These are phyloP conservation scores for Exophiala dermatitidis DNA, from an alignment of 2,329 filamentous ascomycete genomes.

Conservation along the genomic window DNA sequence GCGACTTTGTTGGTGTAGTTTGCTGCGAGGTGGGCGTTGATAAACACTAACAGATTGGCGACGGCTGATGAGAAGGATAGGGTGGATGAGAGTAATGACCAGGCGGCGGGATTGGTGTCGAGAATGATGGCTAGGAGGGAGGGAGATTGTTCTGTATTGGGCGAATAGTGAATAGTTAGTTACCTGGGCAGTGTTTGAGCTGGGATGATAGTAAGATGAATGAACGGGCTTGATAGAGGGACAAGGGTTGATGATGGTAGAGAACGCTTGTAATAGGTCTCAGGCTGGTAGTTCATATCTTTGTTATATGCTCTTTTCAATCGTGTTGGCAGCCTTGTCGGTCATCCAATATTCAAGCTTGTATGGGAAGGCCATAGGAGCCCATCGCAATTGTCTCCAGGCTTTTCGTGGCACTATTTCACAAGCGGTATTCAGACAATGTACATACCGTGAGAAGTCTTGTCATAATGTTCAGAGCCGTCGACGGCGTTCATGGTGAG, in stretches of 20 bases:
- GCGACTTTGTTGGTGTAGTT: constrained; percentile 91
- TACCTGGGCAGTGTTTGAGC: background rate
- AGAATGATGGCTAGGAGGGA: constrained; percentile 85
- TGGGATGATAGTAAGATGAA: background rate
- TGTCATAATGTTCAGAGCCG: constrained; percentile 50
- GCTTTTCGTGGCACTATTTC: too few relatives aligned
- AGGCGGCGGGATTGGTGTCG: constrained; percentile 93
- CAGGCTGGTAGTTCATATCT: too few relatives aligned
- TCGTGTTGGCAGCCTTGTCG: background rate
- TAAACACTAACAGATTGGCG: constrained; percentile 85
- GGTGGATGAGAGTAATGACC: constrained; percentile 67
- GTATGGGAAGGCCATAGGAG: too few relatives aligned
- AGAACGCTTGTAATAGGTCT: too few relatives aligned
- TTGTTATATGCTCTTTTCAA: too few relatives aligned
- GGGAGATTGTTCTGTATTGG: constrained; percentile 48
- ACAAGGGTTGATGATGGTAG: constrained; percentile 1
- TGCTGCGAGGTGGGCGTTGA: constrained; percentile 92
- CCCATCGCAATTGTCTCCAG: too few relatives aligned
- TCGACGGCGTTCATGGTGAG: constrained; percentile 58
- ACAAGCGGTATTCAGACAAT: background rate
- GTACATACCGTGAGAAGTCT: constrained; percentile 38
- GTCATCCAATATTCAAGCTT: background rate
- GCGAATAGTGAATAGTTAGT: background rate
- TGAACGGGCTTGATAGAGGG: constrained; percentile 9
- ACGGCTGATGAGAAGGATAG: constrained; percentile 78